Base-by-base conservation (phyloP, 306 rosid genomes). In the Acacia acuminata region DNA sequence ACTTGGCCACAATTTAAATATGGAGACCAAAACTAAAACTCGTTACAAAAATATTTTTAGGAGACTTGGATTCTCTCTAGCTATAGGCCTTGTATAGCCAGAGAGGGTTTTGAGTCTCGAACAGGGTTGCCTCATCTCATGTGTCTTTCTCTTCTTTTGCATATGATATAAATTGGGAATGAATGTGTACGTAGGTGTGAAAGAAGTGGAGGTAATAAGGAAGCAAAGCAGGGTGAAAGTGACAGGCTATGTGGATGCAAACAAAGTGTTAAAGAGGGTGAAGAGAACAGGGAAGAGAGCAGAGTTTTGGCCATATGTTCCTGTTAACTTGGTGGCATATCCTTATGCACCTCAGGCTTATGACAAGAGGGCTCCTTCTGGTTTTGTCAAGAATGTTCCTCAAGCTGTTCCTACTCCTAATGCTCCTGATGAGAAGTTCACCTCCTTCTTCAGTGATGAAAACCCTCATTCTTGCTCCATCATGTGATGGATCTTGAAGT, bases 351-450 rank as follows among this genome's bases (percentile, higher is more conserved):
- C 98, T 64, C 94, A 90, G 12, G 97, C 93, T 7, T 94, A 94
- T 82, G 98, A 94, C 89, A 94, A 94, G 79, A 94, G 75, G 79
- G 98, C 98, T 40, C 98, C 98, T 12, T 10, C 97, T 0, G 98
- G 98, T 19, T 91, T 86, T 79, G 98, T 94, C 1, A 92, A 83
- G 73, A 94, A 91, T 50, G 83, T 82, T 3, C 58, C 67, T 19
- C 98, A 92, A 84, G 94, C 97, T 1, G 61, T 85, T 0, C 85
- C 93, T 9, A 25, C 47, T 64, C 90, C 90, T 0, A 86, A 88
- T 58, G 94, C 91, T 0, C 74, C 88, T 0, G 97, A 92, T 44
- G 96, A 94, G 69, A 89, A 88, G 85, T 83, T 88, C 77, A 78
- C 85, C 6, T 8, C 82, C 5, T 80, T 92, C 85, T 94, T 94